Evolutionary conservation across 2,329 filamentous ascomycete genomes (phyloP).

Genomic region (Botrytis porri): DNA sequence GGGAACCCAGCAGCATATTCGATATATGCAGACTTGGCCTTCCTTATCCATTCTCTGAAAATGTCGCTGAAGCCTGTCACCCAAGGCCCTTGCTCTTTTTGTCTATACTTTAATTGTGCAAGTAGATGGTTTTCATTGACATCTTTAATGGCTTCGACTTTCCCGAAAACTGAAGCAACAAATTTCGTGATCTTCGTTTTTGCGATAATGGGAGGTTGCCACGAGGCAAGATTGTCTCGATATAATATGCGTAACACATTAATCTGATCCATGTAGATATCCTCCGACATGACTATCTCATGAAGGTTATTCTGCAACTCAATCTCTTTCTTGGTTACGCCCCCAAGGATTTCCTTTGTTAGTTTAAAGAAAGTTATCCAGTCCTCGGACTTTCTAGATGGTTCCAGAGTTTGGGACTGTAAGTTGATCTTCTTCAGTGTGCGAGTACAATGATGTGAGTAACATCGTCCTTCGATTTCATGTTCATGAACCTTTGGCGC

Average conservation of each 20-base stretch:
- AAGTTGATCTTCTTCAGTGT: conserved; percentile 94
- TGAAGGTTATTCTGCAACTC: conserved; percentile 92
- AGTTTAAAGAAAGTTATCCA: conserved; percentile 90
- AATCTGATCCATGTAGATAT: conserved; percentile 84
- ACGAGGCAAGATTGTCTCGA: conserved; percentile 70
- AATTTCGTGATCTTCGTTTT: conserved; percentile 78
- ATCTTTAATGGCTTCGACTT: conserved; percentile 80
- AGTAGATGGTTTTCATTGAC: conserved; percentile 92
- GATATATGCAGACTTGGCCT: conserved; percentile 83
- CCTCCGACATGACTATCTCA: conserved; percentile 91
- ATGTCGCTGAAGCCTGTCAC: conserved; percentile 93
- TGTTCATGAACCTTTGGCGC: conserved; percentile 70
- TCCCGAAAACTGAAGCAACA: conserved; percentile 82
- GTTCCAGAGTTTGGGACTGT: conserved; percentile 66
- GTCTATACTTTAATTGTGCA: conserved; percentile 91
- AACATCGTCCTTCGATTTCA: conserved; percentile 73
- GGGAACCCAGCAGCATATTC: conserved; percentile 90
- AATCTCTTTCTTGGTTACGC: conserved; percentile 78
- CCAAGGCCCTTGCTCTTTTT: conserved; percentile 95
- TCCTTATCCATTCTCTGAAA: conserved; percentile 97
- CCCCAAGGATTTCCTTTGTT: conserved; percentile 70
- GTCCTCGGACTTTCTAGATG: conserved; percentile 66
- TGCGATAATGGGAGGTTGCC: conserved; percentile 76
- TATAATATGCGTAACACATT: conserved; percentile 84
- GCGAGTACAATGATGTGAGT: conserved; percentile 88